These are phyloP conservation scores for Liriodendron chinense DNA, from an alignment of 164 flowering plant genomes.

Conservation along the genomic window DNA sequence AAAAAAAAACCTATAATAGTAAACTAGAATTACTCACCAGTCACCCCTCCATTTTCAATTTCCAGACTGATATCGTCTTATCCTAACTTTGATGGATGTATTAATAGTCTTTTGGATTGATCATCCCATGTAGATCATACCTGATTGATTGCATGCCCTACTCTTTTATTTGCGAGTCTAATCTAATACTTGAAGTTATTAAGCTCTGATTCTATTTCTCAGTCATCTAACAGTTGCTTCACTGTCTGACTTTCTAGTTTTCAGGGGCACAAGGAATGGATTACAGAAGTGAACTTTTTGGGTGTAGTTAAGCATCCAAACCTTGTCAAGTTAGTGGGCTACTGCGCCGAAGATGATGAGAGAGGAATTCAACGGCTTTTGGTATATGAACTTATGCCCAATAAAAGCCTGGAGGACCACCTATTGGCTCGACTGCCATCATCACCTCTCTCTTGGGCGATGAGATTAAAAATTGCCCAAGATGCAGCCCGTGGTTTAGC, in stretches of 20 bases:
- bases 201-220: not conserved
- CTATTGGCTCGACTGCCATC: conserved; percentile 43
- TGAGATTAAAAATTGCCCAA: conserved; percentile 68
- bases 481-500: conserved; percentile 96
- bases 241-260: conserved; percentile 34
- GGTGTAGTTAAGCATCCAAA: conserved; percentile 94
- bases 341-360: conserved; percentile 96
- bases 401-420: conserved; percentile 93
- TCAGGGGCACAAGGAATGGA: conserved; percentile 99
- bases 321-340: conserved; percentile 87
- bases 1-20: too few species aligned
- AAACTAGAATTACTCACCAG: too few species aligned
- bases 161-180: not conserved
- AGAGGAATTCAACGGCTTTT: conserved; percentile 90
- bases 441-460: conserved; percentile 62
- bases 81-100: too few species aligned
- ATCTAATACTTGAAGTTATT: not conserved
- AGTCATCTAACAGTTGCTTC: not conserved
- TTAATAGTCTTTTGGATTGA: too few species aligned
- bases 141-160: not conserved
- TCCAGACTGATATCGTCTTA: too few species aligned
- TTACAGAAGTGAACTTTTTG: conserved; percentile 81
- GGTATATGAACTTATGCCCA: conserved; percentile 85
- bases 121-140: not conserved
- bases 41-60: too few species aligned